phyloP scores from a whole-genome alignment of 108 stramenopile genomes.

The Mayamaea pseudoterrestris region DNA sequence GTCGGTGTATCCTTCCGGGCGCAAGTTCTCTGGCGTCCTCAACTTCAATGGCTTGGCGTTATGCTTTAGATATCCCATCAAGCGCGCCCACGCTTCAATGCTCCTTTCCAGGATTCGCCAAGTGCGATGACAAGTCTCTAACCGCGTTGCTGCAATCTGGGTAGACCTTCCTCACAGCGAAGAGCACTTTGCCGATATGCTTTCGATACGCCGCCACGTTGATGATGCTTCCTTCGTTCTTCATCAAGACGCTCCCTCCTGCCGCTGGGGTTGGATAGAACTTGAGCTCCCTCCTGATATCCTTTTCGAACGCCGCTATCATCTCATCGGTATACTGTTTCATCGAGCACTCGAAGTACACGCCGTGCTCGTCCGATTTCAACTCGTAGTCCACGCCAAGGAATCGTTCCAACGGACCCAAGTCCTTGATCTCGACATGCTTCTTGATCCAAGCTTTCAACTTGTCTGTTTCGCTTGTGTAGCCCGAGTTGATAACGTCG shows the following conservation, averaged over 20 bases:
- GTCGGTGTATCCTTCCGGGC: not conserved
- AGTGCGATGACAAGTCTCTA: conserved; percentile 7
- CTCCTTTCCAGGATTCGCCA: conserved; percentile 3
- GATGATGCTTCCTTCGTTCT: conserved; percentile 1
- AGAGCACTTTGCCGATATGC: conserved; percentile 10
- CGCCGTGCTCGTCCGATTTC: not conserved
- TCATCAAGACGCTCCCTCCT: conserved; percentile 3
- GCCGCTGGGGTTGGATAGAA: conserved; percentile 8
- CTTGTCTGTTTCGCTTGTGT: not conserved
- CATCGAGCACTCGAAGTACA: not conserved
- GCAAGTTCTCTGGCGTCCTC: conserved; percentile 5
- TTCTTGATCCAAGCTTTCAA: conserved; percentile 10
- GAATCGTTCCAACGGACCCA: conserved; percentile 10
- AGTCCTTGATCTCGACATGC: conserved; percentile 6
- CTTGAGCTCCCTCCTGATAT: no score
- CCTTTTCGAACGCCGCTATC: no score
- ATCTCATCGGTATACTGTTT: conserved; percentile 1
- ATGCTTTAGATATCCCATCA: conserved; percentile 5
- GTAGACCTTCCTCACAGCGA: conserved; percentile 3
- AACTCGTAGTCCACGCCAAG: conserved; percentile 12
- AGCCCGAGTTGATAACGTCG: conserved; percentile 7
- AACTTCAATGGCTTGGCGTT: conserved; percentile 5
- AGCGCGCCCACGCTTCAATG: conserved; percentile 12
- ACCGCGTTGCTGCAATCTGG: conserved; percentile 8
- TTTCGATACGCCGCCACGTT: conserved; percentile 2